These are phyloP conservation scores for Fusarium decemcellulare DNA, from an alignment of 2,329 filamentous ascomycete species.

Conservation along the genomic window DNA sequence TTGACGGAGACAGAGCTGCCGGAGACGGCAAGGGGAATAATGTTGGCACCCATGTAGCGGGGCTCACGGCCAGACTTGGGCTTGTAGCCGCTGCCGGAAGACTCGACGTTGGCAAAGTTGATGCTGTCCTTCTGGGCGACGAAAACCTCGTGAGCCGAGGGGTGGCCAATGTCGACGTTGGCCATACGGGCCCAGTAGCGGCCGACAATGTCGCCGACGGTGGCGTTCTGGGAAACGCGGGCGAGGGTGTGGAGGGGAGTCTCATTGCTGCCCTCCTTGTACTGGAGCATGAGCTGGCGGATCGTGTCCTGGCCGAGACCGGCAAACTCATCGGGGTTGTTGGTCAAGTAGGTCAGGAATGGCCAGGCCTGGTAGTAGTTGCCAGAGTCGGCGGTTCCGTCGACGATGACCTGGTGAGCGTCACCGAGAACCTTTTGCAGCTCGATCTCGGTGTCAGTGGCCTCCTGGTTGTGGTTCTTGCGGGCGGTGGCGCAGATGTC, in stretches of 20 bases:
- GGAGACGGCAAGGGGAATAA: slow-evolving; percentile 58
- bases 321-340: slow-evolving; percentile 61
- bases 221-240: slow-evolving; percentile 52
- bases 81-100: slow-evolving; percentile 54
- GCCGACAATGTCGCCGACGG: slow-evolving; percentile 59
- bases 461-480: slow-evolving; percentile 51
- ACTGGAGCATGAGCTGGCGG: slow-evolving; percentile 59
- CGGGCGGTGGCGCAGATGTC: slow-evolving; percentile 58
- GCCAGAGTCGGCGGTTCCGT: slow-evolving; percentile 56
- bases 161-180: slow-evolving; percentile 64
- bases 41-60: slow-evolving; percentile 65
- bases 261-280: slow-evolving; percentile 61
- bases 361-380: slow-evolving; percentile 69
- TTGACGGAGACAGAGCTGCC: slow-evolving; percentile 49
- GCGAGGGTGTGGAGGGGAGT: slow-evolving; percentile 63
- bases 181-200: slow-evolving; percentile 69
- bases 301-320: slow-evolving; percentile 59
- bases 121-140: slow-evolving; percentile 51
- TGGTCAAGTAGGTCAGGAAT: slow-evolving; percentile 62
- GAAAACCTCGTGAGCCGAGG: slow-evolving; percentile 56
- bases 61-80: slow-evolving; percentile 59
- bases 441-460: slow-evolving; percentile 56
- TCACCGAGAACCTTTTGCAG: slow-evolving; percentile 62
- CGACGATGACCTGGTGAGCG: slow-evolving; percentile 63
- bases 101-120: slow-evolving; percentile 60